A percentile compares a stretch with the other conserved stretches of the same genome.
Evolutionary conservation across 192 early-diverging fungal genomes (phyloP).

Genomic region (Chytriomyces sp.): DNA sequence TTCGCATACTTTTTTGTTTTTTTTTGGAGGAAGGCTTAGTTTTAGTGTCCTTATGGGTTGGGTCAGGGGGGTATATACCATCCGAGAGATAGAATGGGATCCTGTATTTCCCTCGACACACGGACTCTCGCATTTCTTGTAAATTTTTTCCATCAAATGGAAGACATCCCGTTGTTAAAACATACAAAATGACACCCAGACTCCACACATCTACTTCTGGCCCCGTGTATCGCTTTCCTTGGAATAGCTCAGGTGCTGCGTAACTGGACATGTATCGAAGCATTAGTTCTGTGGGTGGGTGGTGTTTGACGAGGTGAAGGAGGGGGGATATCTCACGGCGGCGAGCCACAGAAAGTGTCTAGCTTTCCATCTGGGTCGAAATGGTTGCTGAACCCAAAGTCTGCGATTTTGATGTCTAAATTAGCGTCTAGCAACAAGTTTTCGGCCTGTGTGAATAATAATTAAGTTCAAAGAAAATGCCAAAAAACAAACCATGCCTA

Average conservation of each 20-base stretch:
- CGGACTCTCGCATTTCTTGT: constrained; percentile 64
- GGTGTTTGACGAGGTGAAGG: background rate
- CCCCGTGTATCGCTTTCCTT: constrained; percentile 79
- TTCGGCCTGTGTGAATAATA: constrained; percentile 51
- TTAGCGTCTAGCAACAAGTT: constrained; percentile 67
- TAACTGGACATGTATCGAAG: constrained; percentile 41
- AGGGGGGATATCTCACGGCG: constrained; percentile 49
- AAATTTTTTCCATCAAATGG: constrained; percentile 99
- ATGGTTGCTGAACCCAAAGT: constrained; percentile 68
- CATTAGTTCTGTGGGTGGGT: constrained; percentile 8
- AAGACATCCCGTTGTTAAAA: constrained; percentile 90
- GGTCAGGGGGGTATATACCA: background rate
- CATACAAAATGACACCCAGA: constrained; percentile 95
- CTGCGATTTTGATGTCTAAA: constrained; percentile 67
- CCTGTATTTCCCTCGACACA: constrained; percentile 67
- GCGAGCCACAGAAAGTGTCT: constrained; percentile 70
- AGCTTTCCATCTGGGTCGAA: constrained; percentile 63
- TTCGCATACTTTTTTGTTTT: constrained; percentile 52
- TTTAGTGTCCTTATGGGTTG: background rate
- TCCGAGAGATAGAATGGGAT: constrained; percentile 63
- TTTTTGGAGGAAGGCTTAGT: constrained; percentile 2
- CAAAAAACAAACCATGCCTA: constrained; percentile 23
- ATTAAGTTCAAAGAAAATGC: constrained; percentile 9
- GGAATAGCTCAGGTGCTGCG: constrained; percentile 82
- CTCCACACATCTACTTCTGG: constrained; percentile 99